phyloP scores from a whole-genome alignment of 305 asterid genomes.

The Caryopteris hybrid region DNA sequence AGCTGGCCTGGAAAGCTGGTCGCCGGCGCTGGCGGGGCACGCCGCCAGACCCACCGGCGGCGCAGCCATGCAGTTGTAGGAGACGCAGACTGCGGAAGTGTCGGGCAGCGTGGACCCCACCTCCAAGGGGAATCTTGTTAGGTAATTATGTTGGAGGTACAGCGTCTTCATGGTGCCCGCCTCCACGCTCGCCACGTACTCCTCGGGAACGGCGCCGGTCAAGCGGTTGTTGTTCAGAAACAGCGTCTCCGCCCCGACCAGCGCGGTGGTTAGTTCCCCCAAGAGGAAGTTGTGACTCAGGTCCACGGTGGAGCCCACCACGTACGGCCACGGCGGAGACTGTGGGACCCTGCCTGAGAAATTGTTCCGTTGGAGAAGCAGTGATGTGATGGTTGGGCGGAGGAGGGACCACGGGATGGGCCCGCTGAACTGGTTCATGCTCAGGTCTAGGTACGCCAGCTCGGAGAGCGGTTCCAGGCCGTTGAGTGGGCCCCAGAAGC shows the following conservation, averaged over 20 bases:
- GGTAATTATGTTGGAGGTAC: constrained; percentile 69
- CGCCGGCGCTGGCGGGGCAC: constrained; percentile 73
- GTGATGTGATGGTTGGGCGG: constrained; percentile 44
- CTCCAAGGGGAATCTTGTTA: constrained; percentile 51
- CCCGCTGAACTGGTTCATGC: constrained; percentile 68
- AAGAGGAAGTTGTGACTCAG: constrained; percentile 64
- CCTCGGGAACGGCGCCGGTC: constrained; percentile 55
- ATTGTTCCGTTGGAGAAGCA: constrained; percentile 87
- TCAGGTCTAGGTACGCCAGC: constrained; percentile 64
- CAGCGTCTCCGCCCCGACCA: constrained; percentile 50
- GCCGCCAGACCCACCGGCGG: constrained; percentile 50
- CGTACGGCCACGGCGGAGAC: constrained; percentile 17
- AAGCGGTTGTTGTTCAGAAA: constrained; percentile 64
- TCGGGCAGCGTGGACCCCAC: constrained; percentile 45
- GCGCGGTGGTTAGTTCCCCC: constrained; percentile 43
- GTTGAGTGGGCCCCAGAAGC: constrained; percentile 54
- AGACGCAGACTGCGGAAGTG: constrained; percentile 54
- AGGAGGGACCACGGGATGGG: constrained; percentile 53
- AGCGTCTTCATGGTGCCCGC: constrained; percentile 49
- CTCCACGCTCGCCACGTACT: constrained; percentile 43
- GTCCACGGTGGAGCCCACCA: constrained; percentile 50
- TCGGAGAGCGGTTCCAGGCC: constrained; percentile 34
- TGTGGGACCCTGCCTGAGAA: constrained; percentile 59
- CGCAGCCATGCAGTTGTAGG: constrained; percentile 62
- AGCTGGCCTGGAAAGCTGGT: constrained; percentile 54